These are phyloP conservation scores for Heliosperma pusillum DNA, from an alignment of 148 eudicot species.

Conservation along the genomic window DNA sequence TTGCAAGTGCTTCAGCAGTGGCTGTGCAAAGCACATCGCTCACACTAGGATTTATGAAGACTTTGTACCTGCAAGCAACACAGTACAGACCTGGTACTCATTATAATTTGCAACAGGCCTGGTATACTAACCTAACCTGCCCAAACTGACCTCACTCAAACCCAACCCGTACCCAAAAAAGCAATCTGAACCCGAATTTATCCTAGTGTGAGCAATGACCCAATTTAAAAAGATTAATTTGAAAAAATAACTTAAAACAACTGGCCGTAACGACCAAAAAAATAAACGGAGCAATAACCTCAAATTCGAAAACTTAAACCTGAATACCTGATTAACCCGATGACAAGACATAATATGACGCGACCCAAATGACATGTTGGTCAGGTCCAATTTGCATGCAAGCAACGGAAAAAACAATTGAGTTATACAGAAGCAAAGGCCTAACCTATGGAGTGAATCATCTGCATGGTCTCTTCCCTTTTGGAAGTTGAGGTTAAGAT, in stretches of 20 bases:
- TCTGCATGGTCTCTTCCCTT: conserved; percentile 99
- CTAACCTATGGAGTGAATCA: conserved; percentile 89
- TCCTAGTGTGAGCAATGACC: background rate
- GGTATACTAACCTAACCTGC: background rate
- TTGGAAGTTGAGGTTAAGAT: conserved; percentile 73
- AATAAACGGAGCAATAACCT: background rate
- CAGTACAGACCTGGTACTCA: background rate
- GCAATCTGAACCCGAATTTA: background rate
- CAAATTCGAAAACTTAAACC: background rate
- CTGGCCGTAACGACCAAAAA: background rate
- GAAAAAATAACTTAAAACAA: background rate
- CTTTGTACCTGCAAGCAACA: conserved; percentile 74
- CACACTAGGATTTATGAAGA: conserved; percentile 88
- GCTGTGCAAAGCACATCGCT: conserved; percentile 99
- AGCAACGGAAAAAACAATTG: background rate
- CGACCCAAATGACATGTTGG: background rate
- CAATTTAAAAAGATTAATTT: background rate
- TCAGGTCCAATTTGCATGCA: background rate
- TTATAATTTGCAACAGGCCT: background rate
- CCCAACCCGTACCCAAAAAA: background rate
- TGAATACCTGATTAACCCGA: background rate
- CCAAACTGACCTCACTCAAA: background rate
- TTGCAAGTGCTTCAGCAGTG: conserved; percentile 97
- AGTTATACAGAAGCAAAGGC: background rate
- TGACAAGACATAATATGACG: background rate